phyloP scores from a whole-genome alignment of 805 yeast species.

The Yarrowia alimentaria region DNA sequence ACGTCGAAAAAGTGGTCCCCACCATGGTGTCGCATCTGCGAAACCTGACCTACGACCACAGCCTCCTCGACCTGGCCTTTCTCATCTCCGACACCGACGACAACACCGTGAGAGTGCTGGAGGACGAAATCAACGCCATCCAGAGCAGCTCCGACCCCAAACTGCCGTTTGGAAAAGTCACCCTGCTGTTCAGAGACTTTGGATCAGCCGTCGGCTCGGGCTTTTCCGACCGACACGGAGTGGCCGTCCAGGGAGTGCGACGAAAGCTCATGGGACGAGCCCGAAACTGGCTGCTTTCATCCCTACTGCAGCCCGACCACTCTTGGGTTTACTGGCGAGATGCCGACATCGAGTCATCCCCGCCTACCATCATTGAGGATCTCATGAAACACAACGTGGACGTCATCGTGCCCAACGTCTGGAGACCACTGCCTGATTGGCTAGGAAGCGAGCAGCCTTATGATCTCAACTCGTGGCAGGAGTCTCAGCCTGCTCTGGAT shows the following conservation, averaged over 20 bases:
- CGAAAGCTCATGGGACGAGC: conserved; percentile 96
- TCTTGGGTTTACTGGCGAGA: conserved; percentile 98
- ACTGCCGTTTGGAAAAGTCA: conserved; percentile 75
- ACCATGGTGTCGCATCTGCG: conserved; percentile 81
- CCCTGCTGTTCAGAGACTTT: conserved; percentile 84
- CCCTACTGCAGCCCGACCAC: conserved; percentile 88
- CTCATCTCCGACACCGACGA: conserved; percentile 88
- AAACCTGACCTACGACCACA: conserved; percentile 82
- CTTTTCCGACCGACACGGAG: conserved; percentile 92
- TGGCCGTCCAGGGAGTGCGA: conserved; percentile 95
- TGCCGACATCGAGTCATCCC: conserved; percentile 94
- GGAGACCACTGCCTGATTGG: conserved; percentile 95
- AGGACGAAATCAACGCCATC: conserved; percentile 54
- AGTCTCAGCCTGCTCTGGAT: conserved; percentile 65
- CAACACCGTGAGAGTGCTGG: conserved; percentile 71
- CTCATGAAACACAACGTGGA: conserved; percentile 90
- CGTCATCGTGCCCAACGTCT: conserved; percentile 96
- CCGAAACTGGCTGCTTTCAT: conserved; percentile 88
- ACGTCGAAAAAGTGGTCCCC: conserved; percentile 64
- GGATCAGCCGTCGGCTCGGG: conserved; percentile 94
- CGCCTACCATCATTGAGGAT: conserved; percentile 83
- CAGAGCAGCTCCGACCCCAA: conserved; percentile 63
- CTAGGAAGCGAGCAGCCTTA: conserved; percentile 90
- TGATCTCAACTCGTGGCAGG: conserved; percentile 96
- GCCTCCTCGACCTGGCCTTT: conserved; percentile 79